Evolutionary conservation across 225 moss, liverwort and hornwort genomes (phyloP).

Genomic region (Takakia lepidozioides): DNA sequence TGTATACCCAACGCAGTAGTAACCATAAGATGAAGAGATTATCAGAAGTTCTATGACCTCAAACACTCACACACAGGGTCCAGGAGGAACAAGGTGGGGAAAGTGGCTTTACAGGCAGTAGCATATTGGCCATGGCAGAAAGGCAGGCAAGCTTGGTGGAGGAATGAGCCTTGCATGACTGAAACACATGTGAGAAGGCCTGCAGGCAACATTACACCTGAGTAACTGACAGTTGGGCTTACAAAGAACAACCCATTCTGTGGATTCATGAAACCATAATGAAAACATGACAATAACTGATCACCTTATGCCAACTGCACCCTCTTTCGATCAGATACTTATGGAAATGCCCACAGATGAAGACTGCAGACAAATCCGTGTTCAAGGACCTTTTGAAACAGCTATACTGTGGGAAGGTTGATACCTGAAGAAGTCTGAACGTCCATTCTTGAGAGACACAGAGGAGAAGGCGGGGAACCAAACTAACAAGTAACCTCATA

Average conservation of each 20-base stretch:
- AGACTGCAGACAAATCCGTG: too few species aligned
- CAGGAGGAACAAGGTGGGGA: not conserved
- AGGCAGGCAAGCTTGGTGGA: slow-evolving; percentile 71
- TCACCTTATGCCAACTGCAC: too few species aligned
- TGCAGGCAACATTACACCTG: too few species aligned
- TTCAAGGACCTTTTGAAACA: too few species aligned
- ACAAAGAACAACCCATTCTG: too few species aligned
- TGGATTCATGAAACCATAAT: too few species aligned
- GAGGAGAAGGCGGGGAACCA: slow-evolving; percentile 53
- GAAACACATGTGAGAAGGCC: slow-evolving; percentile 77
- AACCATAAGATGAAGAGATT: slow-evolving; percentile 1
- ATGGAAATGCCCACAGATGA: not conserved
- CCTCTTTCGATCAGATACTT: too few species aligned
- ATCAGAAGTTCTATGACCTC: too few species aligned
- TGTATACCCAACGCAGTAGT: too few species aligned
- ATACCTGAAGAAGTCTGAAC: slow-evolving; percentile 60
- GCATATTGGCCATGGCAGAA: slow-evolving; percentile 65
- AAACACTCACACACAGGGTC: too few species aligned
- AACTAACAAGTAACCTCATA: slow-evolving; percentile 47
- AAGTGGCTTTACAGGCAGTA: slow-evolving; percentile 56
- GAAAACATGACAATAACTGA: too few species aligned
- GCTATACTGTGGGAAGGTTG: not conserved
- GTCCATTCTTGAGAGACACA: slow-evolving; percentile 54
- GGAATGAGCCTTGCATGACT: slow-evolving; percentile 68
- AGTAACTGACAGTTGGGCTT: too few species aligned